Base-by-base conservation (phyloP, 2,329 filamentous ascomycete species). In the Nemania sp. region DNA sequence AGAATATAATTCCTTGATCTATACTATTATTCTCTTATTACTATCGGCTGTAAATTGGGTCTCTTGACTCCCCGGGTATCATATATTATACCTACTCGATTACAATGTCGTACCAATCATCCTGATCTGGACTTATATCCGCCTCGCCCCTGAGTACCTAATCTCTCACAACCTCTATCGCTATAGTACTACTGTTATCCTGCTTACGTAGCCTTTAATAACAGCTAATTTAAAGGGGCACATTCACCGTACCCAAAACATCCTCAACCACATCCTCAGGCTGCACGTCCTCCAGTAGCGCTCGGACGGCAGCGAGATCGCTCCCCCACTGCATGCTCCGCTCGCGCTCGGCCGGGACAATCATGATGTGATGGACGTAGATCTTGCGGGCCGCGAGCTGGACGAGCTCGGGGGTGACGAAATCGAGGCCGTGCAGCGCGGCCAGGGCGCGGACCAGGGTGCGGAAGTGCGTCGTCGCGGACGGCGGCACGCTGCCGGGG, bases 321-420 rank as follows among this genome's bases (percentile, higher is more conserved):
- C 95, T 98, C 0, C 96, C 96, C 89, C 97, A 99, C 78, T 97
- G 93, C 83, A 97, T 87, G 78, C 94, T 98, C 55, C 94, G 86
- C 81, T 98, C 96, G 65, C 89, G 88, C 69, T 89, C 86, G 0
- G 93, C 86, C 15, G 67, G 38, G 15, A 91, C 88, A 63, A 98
- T 86, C 15, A 87, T 80, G 35, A 99, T 89, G 8, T 94, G 90
- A 81, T 99, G 96, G 20, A 92, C 85, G 77, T 97, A 99, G 26
- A 97, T 87, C 81, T 98, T 98, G 68, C 89, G 89, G 1, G 91
- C 90, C 5, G 96, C 96, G 53, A 99, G 84, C 7, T 86, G 89
- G 22, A 98, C 90, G 27, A 98, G 86, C 0, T 93, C 92, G 0
- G 96, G 95, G 0, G 94, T 94, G 5, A 93, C 90, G 78, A 91